Evolutionary conservation across 2,329 filamentous ascomycete species (phyloP), one percentile per base, ranked within the genome.

Genomic region (Rhynchosporium secalis): DNA sequence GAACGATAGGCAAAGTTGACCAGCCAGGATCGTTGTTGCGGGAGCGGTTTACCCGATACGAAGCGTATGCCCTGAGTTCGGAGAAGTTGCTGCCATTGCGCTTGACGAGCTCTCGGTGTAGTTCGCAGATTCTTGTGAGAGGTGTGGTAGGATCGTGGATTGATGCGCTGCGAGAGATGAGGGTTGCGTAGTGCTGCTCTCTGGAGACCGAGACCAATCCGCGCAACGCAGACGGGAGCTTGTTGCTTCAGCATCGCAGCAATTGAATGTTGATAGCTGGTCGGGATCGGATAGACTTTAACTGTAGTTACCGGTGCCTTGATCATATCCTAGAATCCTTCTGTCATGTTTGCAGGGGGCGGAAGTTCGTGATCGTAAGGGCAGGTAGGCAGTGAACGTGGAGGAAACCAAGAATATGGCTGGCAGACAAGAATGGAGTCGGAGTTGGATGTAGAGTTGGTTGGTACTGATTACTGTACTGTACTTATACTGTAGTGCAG

Each of bases 1-100:
- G 84, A 81, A 68, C 89, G 84, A 73, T 90, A 91, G 51, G 86
- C 75, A 71, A 90, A 86, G 71, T 82, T 84, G 61, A 83, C 72
- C 3, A 81, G 56, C 65, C 76, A 75, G 15, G 81, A 84, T 51
- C 76, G 76, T 55, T 74, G 69, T 67, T 83, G 80, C 6, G 80
- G 80, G 3, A 83, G 75, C 15, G 83, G 80, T 69, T 77, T 80
- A 29, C 83, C 83, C 0, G 83, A 86, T 20, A 86, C 66, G 38
- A 56, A 68, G 61, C 72, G 69, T 45, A 61, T 51, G 38, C 48
- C 64, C 48, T 66, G 65, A 49, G 12, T 49, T 28, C 54, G 57
- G 41, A 65, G 61, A 12, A 61, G 61, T 31, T 62, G 62, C 54
- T 51, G 64, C 48, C 58, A 62, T 62, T 61, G 62, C 5, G 60